Evolutionary conservation across 164 flowering plant species (phyloP).

Genomic region (Stephania yunnanensis): DNA sequence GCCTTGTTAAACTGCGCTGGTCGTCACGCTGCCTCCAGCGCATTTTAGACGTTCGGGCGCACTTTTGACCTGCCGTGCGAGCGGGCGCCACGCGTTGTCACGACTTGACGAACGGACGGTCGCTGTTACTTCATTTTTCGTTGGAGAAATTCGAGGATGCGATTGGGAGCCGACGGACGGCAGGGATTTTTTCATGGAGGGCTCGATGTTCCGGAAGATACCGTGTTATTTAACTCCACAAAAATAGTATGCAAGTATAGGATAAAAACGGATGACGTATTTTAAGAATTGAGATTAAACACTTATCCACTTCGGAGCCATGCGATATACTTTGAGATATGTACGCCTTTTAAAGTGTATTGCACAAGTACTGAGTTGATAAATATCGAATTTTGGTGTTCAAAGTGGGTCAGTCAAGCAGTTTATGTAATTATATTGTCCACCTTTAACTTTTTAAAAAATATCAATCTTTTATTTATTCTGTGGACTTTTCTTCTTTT

Average conservation of each 20-base stretch:
- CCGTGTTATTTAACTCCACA: not conserved
- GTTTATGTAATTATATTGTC: too few relatives aligned
- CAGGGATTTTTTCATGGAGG: not conserved
- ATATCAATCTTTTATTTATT: too few relatives aligned
- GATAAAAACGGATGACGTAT: not conserved
- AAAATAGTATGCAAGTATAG: not conserved
- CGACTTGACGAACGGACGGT: not conserved
- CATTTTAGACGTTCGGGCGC: not conserved
- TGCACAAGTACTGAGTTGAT: too few relatives aligned
- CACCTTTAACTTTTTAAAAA: too few relatives aligned
- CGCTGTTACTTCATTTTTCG: not conserved
- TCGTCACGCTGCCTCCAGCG: constrained; percentile 8
- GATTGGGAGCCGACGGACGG: not conserved
- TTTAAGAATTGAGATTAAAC: too few relatives aligned
- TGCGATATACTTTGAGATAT: too few relatives aligned
- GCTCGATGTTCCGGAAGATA: not conserved
- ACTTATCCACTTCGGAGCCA: too few relatives aligned
- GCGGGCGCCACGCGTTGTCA: not conserved
- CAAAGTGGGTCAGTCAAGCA: too few relatives aligned
- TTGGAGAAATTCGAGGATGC: too few relatives aligned
- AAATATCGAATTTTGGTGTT: too few relatives aligned
- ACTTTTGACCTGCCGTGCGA: not conserved
- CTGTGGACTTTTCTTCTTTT: not conserved
- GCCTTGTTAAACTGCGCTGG: not conserved
- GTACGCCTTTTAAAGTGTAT: too few relatives aligned